These are phyloP conservation scores for Volutella citrinella DNA, from an alignment of 2,329 filamentous ascomycete genomes.

Conservation along the genomic window DNA sequence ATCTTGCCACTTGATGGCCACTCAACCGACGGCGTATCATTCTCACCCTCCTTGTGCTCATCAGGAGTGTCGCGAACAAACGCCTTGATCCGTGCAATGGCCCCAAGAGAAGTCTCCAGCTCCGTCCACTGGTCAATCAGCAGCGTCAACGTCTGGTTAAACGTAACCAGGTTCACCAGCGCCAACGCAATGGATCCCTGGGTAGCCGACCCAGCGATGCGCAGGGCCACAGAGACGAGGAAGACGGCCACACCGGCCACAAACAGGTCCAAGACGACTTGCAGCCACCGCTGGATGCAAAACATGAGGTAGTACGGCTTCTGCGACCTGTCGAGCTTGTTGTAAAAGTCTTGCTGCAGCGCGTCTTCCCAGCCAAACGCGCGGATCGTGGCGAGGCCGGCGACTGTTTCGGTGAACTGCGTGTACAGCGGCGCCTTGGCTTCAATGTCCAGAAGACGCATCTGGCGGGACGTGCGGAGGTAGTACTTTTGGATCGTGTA, in stretches of 20 bases:
- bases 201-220: constrained; percentile 29
- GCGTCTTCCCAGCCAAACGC: constrained; percentile 34
- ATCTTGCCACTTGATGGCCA: too few relatives aligned
- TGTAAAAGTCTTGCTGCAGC: constrained; percentile 34
- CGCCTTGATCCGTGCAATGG: constrained; percentile 25
- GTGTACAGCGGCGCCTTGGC: constrained; percentile 28
- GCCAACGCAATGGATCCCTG: constrained; percentile 29
- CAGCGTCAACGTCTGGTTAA: constrained; percentile 23
- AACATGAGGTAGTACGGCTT: constrained; percentile 51
- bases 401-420: constrained; percentile 25
- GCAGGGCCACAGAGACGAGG: constrained; percentile 35
- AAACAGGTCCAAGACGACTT: constrained; percentile 48
- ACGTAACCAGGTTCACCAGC: constrained; percentile 34
- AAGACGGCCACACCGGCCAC: constrained; percentile 46
- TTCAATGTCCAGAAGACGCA: constrained; percentile 29
- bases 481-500: constrained; percentile 29
- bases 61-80: too few relatives aligned
- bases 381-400: constrained; percentile 28
- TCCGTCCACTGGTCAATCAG: constrained; percentile 27
- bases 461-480: constrained; percentile 29
- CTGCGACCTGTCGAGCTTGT: constrained; percentile 44
- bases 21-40: too few relatives aligned
- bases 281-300: constrained; percentile 52
- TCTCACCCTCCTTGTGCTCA: too few relatives aligned
- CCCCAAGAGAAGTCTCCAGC: constrained; percentile 29